phyloP scores from a whole-genome alignment of 176 grass and related monocot species.

The Carex littledalei region DNA sequence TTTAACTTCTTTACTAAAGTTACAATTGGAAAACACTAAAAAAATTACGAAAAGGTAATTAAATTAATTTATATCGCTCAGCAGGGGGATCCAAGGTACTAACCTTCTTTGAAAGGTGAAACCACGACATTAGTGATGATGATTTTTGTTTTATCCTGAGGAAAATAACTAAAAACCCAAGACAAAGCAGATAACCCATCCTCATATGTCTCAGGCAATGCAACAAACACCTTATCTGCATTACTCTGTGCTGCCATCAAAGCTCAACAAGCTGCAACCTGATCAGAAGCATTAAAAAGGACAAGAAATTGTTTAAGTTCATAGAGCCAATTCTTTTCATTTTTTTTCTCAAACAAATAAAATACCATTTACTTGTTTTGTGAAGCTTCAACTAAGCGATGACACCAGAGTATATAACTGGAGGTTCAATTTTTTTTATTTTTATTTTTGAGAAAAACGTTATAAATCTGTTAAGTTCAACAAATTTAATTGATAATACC shows the following conservation, averaged over 20 bases:
- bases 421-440: background rate
- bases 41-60: background rate
- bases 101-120: constrained; percentile 34
- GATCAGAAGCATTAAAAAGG: background rate
- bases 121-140: constrained; percentile 50
- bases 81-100: background rate
- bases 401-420: background rate
- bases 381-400: background rate
- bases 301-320: background rate
- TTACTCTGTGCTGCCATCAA: background rate
- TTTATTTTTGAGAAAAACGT: background rate
- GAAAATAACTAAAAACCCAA: constrained; percentile 46
- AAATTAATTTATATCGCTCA: background rate
- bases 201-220: constrained; percentile 55
- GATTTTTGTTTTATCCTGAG: constrained; percentile 16
- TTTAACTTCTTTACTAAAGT: background rate
- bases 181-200: constrained; percentile 32
- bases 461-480: background rate
- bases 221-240: constrained; percentile 48
- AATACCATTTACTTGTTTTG: background rate
- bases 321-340: background rate
- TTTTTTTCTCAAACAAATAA: background rate
- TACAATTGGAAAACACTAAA: background rate
- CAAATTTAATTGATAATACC: background rate
- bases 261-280: background rate